Percentiles rank a stretch among this genome's conserved stretches.
These are phyloP conservation scores for Lavandula angustifolia DNA, from an alignment of 257 asterid genomes.

Conservation along the genomic window DNA sequence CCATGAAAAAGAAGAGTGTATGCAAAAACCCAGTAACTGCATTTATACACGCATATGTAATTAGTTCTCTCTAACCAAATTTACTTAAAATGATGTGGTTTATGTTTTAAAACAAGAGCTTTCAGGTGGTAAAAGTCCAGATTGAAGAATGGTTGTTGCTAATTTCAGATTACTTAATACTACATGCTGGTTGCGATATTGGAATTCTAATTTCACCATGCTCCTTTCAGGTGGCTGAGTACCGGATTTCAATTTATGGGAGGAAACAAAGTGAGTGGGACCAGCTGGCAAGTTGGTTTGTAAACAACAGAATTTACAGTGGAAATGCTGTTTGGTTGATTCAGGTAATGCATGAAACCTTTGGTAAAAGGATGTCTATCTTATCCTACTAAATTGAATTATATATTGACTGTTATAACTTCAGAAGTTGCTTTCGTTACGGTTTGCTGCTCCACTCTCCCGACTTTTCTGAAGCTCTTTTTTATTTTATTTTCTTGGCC, in stretches of 20 bases:
- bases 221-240: slow-evolving; percentile 79
- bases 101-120: not conserved
- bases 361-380: slow-evolving; percentile 16
- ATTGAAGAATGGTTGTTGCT: slow-evolving; percentile 19
- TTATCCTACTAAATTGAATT: slow-evolving; percentile 24
- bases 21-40: slow-evolving; percentile 5
- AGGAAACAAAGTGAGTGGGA: slow-evolving; percentile 97
- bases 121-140: slow-evolving; percentile 1
- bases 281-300: slow-evolving; percentile 90
- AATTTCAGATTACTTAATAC: slow-evolving; percentile 27
- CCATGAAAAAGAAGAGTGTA: slow-evolving; percentile 15
- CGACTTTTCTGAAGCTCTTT: slow-evolving; percentile 6
- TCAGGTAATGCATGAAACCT: slow-evolving; percentile 56
- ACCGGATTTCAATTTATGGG: slow-evolving; percentile 84
- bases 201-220: slow-evolving; percentile 29
- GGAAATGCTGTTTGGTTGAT: slow-evolving; percentile 91
- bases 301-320: slow-evolving; percentile 72
- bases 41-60: slow-evolving; percentile 3
- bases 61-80: slow-evolving; percentile 6
- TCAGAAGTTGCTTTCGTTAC: slow-evolving; percentile 2
- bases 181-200: slow-evolving; percentile 22
- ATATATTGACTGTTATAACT: slow-evolving; percentile 13
- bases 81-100: slow-evolving; percentile 3
- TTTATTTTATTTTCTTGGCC: slow-evolving; percentile 8
- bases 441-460: slow-evolving; percentile 4